These are phyloP conservation scores for Peniophora sp. DNA, from an alignment of 1,284 basidiomycete genomes.

Conservation along the genomic window DNA sequence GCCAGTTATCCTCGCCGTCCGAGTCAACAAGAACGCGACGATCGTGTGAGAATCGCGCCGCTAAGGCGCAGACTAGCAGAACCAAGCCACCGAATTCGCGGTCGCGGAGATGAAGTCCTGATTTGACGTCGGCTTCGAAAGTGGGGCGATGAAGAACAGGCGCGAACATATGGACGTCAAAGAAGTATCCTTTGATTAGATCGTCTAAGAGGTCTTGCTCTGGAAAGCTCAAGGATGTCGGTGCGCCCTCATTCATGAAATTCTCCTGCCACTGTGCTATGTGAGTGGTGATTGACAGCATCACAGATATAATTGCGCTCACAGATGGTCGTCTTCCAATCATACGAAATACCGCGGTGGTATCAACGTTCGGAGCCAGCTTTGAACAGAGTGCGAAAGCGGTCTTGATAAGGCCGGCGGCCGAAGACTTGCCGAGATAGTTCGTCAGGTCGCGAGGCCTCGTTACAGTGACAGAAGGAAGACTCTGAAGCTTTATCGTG, in stretches of 20 bases:
- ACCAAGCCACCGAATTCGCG: conserved; percentile 61
- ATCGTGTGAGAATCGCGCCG: conserved; percentile 61
- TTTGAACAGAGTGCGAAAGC: too few species aligned
- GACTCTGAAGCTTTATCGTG: too few species aligned
- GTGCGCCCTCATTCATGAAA: not conserved
- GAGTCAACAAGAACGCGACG: conserved; percentile 46
- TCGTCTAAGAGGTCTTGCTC: conserved; percentile 47
- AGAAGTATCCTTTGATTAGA: conserved; percentile 68
- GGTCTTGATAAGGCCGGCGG: not conserved
- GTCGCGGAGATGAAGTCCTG: conserved; percentile 50
- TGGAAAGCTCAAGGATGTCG: conserved; percentile 40
- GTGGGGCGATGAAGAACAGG: conserved; percentile 75
- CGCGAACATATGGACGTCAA: conserved; percentile 45
- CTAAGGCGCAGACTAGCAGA: conserved; percentile 69
- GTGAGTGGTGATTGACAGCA: not conserved
- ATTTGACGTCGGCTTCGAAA: conserved; percentile 53
- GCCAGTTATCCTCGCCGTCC: conserved; percentile 29
- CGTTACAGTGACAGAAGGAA: too few species aligned
- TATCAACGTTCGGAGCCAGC: too few species aligned
- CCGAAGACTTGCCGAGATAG: not conserved
- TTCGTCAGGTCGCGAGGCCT: too few species aligned
- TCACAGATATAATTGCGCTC: not conserved
- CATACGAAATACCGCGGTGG: not conserved
- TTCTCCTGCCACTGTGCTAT: not conserved
- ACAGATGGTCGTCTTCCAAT: not conserved